Percentiles rank a stretch among this genome's conserved stretches.
Conservation (phyloP, 73 alveolate species). For the Paramecium tetraurelia region DNA sequence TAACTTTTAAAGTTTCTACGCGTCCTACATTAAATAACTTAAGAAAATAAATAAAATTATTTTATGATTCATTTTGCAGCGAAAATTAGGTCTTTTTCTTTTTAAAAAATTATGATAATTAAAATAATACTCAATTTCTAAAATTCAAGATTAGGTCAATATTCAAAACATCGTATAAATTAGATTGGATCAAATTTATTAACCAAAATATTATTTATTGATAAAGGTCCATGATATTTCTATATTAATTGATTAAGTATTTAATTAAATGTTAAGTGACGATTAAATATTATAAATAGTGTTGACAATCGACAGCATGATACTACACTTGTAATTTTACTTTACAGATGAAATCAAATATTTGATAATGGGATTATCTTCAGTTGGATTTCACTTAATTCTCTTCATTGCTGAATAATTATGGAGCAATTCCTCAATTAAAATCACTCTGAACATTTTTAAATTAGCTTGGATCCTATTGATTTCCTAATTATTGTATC, state of each 20-base stretch:
- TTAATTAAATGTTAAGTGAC: neutral
- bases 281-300: neutral
- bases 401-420: neutral
- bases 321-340: neutral
- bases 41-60: neutral
- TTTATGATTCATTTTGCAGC: neutral
- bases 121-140: neutral
- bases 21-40: neutral
- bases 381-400: neutral
- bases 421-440: neutral
- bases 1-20: conserved; percentile 24
- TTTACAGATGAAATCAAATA: neutral
- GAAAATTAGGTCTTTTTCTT: neutral
- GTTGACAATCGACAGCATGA: neutral
- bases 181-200: neutral
- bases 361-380: neutral
- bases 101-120: neutral
- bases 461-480: neutral
- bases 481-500: neutral
- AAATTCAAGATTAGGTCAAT: neutral
- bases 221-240: neutral
- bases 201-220: neutral
- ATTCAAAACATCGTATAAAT: neutral
- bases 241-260: neutral
- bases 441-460: neutral